Percentiles rank a stretch among this genome's conserved stretches.
These are phyloP conservation scores for Backusella tarrabulga DNA, from an alignment of 192 early-diverging fungal species.

Conservation along the genomic window DNA sequence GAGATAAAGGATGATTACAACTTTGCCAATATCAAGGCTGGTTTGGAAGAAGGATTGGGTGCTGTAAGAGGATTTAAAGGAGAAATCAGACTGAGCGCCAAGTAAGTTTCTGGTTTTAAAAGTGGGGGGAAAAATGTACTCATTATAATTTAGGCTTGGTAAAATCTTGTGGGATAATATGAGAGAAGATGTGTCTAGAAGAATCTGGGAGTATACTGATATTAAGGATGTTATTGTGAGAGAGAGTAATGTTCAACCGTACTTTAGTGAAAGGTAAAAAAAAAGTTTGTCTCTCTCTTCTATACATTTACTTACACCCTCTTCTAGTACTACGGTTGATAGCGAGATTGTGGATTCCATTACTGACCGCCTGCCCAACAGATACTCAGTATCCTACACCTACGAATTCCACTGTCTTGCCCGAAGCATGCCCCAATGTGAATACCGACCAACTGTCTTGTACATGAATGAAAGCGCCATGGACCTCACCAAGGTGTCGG, in stretches of 20 bases:
- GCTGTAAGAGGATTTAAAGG: slow-evolving; percentile 25
- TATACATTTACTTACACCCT: too few species aligned
- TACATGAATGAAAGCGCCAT: slow-evolving; percentile 26
- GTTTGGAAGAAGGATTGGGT: slow-evolving; percentile 13
- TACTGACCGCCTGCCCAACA: slow-evolving; percentile 3
- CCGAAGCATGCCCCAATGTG: slow-evolving; percentile 14
- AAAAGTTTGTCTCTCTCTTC: not conserved
- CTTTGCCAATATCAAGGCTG: not conserved
- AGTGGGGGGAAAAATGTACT: too few species aligned
- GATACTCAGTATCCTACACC: not conserved
- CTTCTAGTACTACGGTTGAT: not conserved
- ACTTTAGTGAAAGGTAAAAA: slow-evolving; percentile 21
- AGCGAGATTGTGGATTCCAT: slow-evolving; percentile 2
- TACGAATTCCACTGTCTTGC: slow-evolving; percentile 33
- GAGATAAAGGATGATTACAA: not conserved
- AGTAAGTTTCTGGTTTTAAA: slow-evolving; percentile 8
- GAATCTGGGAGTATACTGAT: slow-evolving; percentile 34
- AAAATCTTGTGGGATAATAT: slow-evolving; percentile 20
- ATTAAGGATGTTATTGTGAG: slow-evolving; percentile 27
- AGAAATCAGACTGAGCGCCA: slow-evolving; percentile 32
- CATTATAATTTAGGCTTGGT: slow-evolving; percentile 6
- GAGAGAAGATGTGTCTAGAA: not conserved
- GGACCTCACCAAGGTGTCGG: slow-evolving; percentile 29
- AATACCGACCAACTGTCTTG: slow-evolving; percentile 13
- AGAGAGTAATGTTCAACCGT: not conserved